A percentile compares a stretch with the other conserved stretches of the same genome.
Evolutionary conservation across 305 asterid species (phyloP).

Genomic region (Fraxinus greggii): DNA sequence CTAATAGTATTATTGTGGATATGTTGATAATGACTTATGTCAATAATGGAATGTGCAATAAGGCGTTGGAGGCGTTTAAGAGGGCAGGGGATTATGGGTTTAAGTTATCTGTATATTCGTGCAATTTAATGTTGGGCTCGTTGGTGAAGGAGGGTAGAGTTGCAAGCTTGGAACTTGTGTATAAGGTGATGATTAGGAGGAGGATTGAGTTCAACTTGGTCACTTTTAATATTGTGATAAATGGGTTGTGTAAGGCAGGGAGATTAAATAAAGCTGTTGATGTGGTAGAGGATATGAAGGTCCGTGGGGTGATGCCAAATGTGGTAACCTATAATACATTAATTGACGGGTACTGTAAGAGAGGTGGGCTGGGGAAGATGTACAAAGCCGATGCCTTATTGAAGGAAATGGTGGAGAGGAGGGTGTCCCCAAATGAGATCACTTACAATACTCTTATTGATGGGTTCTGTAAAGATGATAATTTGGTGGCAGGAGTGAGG

Average conservation of each 20-base stretch:
- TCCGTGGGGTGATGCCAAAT: constrained; percentile 54
- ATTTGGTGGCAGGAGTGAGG: constrained; percentile 46
- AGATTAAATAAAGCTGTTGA: constrained; percentile 72
- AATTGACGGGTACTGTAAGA: constrained; percentile 73
- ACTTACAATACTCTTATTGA: constrained; percentile 68
- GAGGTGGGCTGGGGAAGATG: constrained; percentile 69
- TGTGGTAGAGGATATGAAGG: constrained; percentile 73
- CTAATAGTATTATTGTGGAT: constrained; percentile 58
- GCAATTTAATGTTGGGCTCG: constrained; percentile 54
- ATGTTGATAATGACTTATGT: constrained; percentile 59
- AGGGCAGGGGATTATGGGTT: constrained; percentile 76
- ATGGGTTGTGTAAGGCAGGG: constrained; percentile 79
- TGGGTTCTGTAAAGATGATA: constrained; percentile 80
- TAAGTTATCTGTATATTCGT: constrained; percentile 55
- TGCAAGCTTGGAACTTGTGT: constrained; percentile 53
- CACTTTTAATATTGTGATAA: constrained; percentile 60
- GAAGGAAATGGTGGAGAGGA: constrained; percentile 70
- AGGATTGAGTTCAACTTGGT: constrained; percentile 46
- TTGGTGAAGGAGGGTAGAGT: constrained; percentile 50
- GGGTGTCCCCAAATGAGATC: constrained; percentile 48
- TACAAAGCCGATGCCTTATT: constrained; percentile 59
- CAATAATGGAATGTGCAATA: constrained; percentile 38
- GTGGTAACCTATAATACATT: constrained; percentile 68
- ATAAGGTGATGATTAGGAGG: constrained; percentile 72
- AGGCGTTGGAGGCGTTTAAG: constrained; percentile 68